These are phyloP conservation scores for Mycosphaerella sp. DNA, from an alignment of 2,329 filamentous ascomycete species.

Conservation along the genomic window DNA sequence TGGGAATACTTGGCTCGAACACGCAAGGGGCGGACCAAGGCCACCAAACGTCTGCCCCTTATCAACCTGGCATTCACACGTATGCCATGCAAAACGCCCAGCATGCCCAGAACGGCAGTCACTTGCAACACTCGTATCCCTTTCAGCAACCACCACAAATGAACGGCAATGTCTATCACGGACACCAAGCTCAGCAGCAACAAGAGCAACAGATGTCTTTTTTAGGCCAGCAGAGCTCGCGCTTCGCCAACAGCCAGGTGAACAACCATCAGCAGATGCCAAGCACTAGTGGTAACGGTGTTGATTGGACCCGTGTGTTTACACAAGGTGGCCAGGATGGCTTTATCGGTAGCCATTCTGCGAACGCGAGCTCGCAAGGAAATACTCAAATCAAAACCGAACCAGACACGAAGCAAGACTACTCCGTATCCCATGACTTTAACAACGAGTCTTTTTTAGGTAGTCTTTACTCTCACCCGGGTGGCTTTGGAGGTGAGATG, in stretches of 20 bases:
- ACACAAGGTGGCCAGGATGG: slow-evolving; percentile 41
- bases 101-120: slow-evolving; percentile 19
- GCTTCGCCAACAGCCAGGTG: slow-evolving; percentile 33
- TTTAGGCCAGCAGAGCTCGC: slow-evolving; percentile 36
- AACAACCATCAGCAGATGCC: slow-evolving; percentile 28
- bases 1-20: slow-evolving; percentile 31
- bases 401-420: slow-evolving; percentile 38
- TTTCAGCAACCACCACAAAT: slow-evolving; percentile 27
- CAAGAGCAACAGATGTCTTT: slow-evolving; percentile 32
- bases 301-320: slow-evolving; percentile 43
- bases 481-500: slow-evolving; percentile 38
- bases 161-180: slow-evolving; percentile 29
- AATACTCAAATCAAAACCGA: slow-evolving; percentile 37
- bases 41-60: slow-evolving; percentile 25
- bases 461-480: slow-evolving; percentile 42
- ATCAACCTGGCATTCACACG: slow-evolving; percentile 29
- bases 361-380: slow-evolving; percentile 37
- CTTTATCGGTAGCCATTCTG: slow-evolving; percentile 44
- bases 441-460: slow-evolving; percentile 45
- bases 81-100: slow-evolving; percentile 32
- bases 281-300: slow-evolving; percentile 30
- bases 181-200: slow-evolving; percentile 24
- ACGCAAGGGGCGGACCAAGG: slow-evolving; percentile 26
- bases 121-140: slow-evolving; percentile 29
- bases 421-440: slow-evolving; percentile 36